Conservation (phyloP, 1,284 basidiomycete species). For the Cystobasidium slooffiae region DNA sequence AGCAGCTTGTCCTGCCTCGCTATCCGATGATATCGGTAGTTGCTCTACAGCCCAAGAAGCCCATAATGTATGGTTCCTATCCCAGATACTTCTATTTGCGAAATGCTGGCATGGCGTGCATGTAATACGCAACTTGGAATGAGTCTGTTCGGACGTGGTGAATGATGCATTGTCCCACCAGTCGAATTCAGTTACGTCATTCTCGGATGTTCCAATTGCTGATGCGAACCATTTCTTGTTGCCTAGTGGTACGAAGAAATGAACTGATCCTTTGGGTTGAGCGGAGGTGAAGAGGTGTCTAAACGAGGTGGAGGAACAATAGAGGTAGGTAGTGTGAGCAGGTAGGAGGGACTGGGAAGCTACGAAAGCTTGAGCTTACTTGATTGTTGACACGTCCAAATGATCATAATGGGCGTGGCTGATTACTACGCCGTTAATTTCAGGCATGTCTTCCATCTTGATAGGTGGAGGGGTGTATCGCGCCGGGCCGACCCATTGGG, state of each 20-base stretch:
- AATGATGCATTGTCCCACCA: conserved; percentile 69
- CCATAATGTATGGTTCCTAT: conserved; percentile 66
- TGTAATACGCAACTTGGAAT: conserved; percentile 56
- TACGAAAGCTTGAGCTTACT: background rate
- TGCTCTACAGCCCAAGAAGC: conserved; percentile 65
- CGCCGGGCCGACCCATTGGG: conserved; percentile 64
- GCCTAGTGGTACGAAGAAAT: conserved; percentile 69
- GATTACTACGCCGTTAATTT: conserved; percentile 69
- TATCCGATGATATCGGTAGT: conserved; percentile 32
- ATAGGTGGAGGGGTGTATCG: conserved; percentile 68
- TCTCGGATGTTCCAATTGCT: conserved; percentile 58
- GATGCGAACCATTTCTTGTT: conserved; percentile 64
- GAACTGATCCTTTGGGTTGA: conserved; percentile 53
- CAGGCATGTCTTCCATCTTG: conserved; percentile 65
- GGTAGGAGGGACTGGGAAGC: too few relatives aligned
- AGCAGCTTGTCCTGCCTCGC: conserved; percentile 22
- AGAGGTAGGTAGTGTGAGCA: background rate
- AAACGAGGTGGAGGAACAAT: background rate
- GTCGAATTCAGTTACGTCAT: conserved; percentile 66
- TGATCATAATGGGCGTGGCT: conserved; percentile 55
- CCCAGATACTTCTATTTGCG: conserved; percentile 62
- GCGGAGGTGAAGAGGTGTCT: conserved; percentile 54
- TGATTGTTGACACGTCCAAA: background rate
- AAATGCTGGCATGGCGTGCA: conserved; percentile 66
- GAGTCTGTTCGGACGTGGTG: conserved; percentile 45